Evolutionary conservation across 1,139 yeast genomes (phyloP).

Genomic region (Candida freyschussii): DNA sequence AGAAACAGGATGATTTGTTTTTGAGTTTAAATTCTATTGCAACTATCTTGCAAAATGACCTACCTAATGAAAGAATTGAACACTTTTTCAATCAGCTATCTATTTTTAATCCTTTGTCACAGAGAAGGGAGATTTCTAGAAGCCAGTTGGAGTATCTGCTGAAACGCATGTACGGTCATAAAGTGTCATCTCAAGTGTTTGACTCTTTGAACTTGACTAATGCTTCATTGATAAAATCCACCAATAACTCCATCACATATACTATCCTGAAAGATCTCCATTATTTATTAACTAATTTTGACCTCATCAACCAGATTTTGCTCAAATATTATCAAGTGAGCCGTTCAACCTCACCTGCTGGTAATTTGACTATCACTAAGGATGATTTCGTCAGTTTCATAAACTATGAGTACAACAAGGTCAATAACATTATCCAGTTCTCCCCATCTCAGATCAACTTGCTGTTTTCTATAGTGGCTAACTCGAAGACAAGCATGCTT

Average conservation of each 20-base stretch:
- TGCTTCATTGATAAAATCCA: conserved; percentile 16
- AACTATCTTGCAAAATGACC: conserved; percentile 33
- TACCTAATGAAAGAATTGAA: conserved; percentile 29
- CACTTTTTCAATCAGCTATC: conserved; percentile 22
- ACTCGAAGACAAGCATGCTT: conserved; percentile 26
- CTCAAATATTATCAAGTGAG: conserved; percentile 27
- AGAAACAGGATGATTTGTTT: conserved; percentile 12
- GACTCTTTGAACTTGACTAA: conserved; percentile 14
- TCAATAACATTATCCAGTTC: conserved; percentile 34
- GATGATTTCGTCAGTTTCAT: conserved; percentile 31
- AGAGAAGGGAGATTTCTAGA: conserved; percentile 28
- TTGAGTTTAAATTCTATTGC: conserved; percentile 28
- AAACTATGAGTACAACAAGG: conserved; percentile 31
- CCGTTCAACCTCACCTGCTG: conserved; percentile 11
- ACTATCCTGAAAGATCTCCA: conserved; percentile 35
- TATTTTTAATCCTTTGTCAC: conserved; percentile 14
- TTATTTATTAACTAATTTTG: conserved; percentile 34
- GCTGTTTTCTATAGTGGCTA: conserved; percentile 32
- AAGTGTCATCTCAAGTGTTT: conserved; percentile 27
- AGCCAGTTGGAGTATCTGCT: conserved; percentile 31
- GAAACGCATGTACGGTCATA: conserved; percentile 32
- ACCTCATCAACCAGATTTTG: conserved; percentile 33
- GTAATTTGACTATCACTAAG: conserved; percentile 28
- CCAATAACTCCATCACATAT: conserved; percentile 28
- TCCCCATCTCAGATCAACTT: conserved; percentile 36